phyloP scores from a whole-genome alignment of 176 grass and related monocot genomes.

The Avena atlantica region DNA sequence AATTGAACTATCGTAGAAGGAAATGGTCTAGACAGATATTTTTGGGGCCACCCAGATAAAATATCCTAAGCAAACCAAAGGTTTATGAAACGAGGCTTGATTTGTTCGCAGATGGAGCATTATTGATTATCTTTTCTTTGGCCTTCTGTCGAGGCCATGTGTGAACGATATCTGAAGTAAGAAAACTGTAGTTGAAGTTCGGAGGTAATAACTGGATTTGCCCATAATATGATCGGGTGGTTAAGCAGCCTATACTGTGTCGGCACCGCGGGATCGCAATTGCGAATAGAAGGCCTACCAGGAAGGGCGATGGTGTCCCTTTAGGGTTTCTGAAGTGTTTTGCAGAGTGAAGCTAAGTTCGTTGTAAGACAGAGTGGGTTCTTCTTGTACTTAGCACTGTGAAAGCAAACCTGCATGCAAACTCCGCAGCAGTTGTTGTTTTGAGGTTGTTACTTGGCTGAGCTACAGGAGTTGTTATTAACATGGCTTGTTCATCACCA shows the following conservation, averaged over 20 bases:
- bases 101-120: background rate
- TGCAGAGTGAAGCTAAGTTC: background rate
- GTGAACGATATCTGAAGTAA: background rate
- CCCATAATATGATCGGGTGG: background rate
- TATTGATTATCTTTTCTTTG: background rate
- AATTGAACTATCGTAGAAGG: background rate
- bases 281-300: background rate
- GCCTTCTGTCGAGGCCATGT: background rate
- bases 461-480: background rate
- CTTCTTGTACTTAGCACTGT: background rate
- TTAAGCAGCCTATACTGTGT: background rate
- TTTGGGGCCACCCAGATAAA: background rate
- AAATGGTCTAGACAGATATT: background rate
- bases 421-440: background rate
- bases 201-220: background rate
- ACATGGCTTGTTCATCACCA: background rate
- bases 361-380: background rate
- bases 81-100: background rate
- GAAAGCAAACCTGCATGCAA: background rate
- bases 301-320: background rate
- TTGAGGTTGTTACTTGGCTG: background rate
- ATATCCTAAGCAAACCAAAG: background rate
- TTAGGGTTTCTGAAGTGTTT: background rate
- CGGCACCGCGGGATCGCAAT: background rate
- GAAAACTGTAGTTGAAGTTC: background rate